Conservation (phyloP, 2,329 filamentous ascomycete genomes). For the Trichophyton rubrum region DNA sequence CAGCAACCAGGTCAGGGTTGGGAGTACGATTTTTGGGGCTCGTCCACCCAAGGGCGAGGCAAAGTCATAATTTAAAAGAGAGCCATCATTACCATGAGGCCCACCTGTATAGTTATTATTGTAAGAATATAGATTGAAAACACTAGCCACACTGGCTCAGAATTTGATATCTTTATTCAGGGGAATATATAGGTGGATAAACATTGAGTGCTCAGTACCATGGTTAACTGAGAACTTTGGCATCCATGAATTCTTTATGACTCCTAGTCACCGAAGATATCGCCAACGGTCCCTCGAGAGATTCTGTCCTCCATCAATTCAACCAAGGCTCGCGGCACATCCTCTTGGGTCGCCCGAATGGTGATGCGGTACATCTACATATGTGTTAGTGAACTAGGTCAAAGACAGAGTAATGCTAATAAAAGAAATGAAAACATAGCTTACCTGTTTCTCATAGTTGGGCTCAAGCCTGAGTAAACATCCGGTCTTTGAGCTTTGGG, state of each 20-base stretch:
- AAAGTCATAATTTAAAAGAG: conserved; percentile 28
- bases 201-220: neutral
- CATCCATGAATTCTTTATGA: neutral
- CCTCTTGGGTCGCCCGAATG: conserved; percentile 84
- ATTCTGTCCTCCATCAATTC: conserved; percentile 81
- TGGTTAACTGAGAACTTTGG: neutral
- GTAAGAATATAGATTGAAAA: neutral
- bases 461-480: conserved; percentile 89
- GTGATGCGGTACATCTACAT: conserved; percentile 86
- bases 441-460: conserved; percentile 81
- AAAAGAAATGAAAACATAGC: conserved; percentile 20
- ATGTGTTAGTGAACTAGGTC: conserved; percentile 10
- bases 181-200: neutral
- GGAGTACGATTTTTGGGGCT: conserved; percentile 85
- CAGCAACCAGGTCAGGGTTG: conserved; percentile 79
- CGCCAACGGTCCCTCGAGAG: conserved; percentile 36
- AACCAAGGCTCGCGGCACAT: conserved; percentile 64
- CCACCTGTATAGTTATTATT: neutral
- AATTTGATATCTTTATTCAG: neutral
- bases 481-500: conserved; percentile 76
- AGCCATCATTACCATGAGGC: neutral
- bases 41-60: conserved; percentile 69
- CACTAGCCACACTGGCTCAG: neutral
- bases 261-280: neutral
- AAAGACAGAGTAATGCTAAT: neutral